phyloP scores from a whole-genome alignment of 495 filamentous ascomycete genomes.

The Hypoxylon subgilvum region DNA sequence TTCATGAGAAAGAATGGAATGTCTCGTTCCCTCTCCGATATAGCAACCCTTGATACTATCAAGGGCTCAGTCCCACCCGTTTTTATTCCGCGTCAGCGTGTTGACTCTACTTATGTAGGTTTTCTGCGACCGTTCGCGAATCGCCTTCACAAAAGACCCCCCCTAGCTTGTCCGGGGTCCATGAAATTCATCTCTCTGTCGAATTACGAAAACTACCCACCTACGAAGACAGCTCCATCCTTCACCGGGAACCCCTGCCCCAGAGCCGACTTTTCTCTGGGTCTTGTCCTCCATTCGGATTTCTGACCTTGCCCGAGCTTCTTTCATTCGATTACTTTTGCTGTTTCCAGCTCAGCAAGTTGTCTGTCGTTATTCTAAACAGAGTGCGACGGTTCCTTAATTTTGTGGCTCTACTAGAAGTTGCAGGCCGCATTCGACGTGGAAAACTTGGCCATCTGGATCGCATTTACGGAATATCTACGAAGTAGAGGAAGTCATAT shows the following conservation, averaged over 20 bases:
- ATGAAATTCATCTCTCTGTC: slow-evolving; percentile 30
- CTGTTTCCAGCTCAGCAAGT: slow-evolving; percentile 11
- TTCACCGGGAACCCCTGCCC: slow-evolving; percentile 23
- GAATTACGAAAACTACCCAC: slow-evolving; percentile 38
- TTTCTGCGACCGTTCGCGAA: slow-evolving; percentile 29
- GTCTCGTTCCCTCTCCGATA: slow-evolving; percentile 4
- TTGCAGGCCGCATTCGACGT: slow-evolving; percentile 1
- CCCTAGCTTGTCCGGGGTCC: slow-evolving; percentile 25
- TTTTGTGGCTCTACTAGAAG: slow-evolving; percentile 6
- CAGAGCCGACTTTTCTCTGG: slow-evolving; percentile 26
- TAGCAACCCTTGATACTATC: slow-evolving; percentile 2
- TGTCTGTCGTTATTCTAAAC: slow-evolving; percentile 5
- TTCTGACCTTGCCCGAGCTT: slow-evolving; percentile 22
- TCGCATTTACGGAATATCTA: no score
- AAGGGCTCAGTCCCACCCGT: slow-evolving; percentile 29
- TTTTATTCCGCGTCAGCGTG: slow-evolving; percentile 16
- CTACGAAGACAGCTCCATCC: slow-evolving; percentile 32
- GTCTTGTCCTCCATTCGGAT: slow-evolving; percentile 28
- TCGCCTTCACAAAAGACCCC: slow-evolving; percentile 18
- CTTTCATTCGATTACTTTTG: slow-evolving; percentile 8
- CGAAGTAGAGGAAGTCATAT: slow-evolving; percentile 1
- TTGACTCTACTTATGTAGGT: slow-evolving; percentile 27
- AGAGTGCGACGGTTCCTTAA: slow-evolving; percentile 7
- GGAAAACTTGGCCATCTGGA: slow-evolving; percentile 5
- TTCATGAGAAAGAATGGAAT: slow-evolving; percentile 16